Base-by-base conservation (phyloP, 2,329 filamentous ascomycete species). In the Esteya vermicola region DNA sequence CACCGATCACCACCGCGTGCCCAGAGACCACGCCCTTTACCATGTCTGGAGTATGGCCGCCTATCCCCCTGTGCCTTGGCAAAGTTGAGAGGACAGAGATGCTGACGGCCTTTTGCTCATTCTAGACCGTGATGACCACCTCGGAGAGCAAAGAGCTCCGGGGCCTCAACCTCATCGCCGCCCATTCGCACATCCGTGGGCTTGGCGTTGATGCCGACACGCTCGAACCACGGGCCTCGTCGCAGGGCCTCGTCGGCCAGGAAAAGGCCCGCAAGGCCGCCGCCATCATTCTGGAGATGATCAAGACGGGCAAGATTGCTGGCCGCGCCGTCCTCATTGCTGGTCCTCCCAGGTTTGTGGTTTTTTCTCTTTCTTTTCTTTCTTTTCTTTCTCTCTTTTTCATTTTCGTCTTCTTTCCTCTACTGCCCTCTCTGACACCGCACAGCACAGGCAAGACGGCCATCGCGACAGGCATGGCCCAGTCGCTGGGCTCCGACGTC, bases 401-500 rank as follows among this genome's bases (percentile, higher is more conserved):
- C 21, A 4, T 10, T 6, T 8, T 20, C 10, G 16, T 26, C 9
- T 32, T 9, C 12, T 9, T 41, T 31, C 13, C 6, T 33, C 21
- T 38, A 3, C 25, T 23, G 6, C 30, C 38, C 16, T 12, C 7
- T n/a, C 20, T 10, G 19, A 21, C 34, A 21, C 21, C 30, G 13
- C 31, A 6, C 42, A 88, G 91, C 63, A 98, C 91, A 39, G 91
- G 91, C 54, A 98, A 98, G 68, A 98, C 91, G 1, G 91, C 91
- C 36, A 93, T 98, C 52, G 91, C 91, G 38, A 96, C 95, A 83
- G 91, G 88, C 36, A 95, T 98, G 88, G 82, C 91, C 28, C 91
- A 98, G 59, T 93, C 88, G 23, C 75, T 98, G 39, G 91, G 89
- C 34, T 64, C 86, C 36, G 91, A 98, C 58, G 88, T 95, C 2